A percentile compares a stretch with the other conserved stretches of the same genome.
Conservation (phyloP, 1,284 basidiomycete species). For the Tetrapyrgos nigripes region DNA sequence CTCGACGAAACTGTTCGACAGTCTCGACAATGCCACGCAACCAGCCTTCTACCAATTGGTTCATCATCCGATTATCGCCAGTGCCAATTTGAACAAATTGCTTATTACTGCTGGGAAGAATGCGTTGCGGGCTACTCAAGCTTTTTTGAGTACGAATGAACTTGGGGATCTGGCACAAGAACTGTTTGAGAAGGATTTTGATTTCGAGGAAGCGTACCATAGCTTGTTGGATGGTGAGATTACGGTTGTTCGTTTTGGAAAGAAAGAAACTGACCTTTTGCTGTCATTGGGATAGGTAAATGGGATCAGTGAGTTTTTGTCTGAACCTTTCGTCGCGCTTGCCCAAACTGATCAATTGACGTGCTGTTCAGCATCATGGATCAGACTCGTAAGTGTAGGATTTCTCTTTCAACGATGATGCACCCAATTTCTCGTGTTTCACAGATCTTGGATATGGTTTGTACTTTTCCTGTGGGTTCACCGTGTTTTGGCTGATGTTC, state of each 20-base stretch:
- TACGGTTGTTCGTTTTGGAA: not conserved
- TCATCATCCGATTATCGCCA: slow-evolving; percentile 66
- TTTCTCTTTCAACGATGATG: not conserved
- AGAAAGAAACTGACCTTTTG: not conserved
- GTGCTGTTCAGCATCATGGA: slow-evolving; percentile 62
- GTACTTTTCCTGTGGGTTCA: slow-evolving; percentile 65
- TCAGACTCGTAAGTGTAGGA: slow-evolving; percentile 53
- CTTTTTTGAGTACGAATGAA: slow-evolving; percentile 63
- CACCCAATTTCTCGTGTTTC: not conserved
- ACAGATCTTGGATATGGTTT: slow-evolving; percentile 62
- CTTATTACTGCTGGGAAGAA: slow-evolving; percentile 65
- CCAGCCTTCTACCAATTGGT: slow-evolving; percentile 74
- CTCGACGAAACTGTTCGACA: slow-evolving; percentile 63
- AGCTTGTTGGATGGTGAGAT: slow-evolving; percentile 57
- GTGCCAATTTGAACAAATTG: slow-evolving; percentile 61
- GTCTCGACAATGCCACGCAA: slow-evolving; percentile 49
- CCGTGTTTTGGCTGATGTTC: slow-evolving; percentile 3
- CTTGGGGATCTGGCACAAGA: slow-evolving; percentile 59
- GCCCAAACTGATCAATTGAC: not conserved
- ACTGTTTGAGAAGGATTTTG: slow-evolving; percentile 66
- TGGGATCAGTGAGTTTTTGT: slow-evolving; percentile 57
- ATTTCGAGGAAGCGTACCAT: slow-evolving; percentile 65
- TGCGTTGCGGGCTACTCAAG: slow-evolving; percentile 69
- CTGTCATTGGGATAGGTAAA: slow-evolving; percentile 47
- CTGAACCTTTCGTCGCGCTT: not conserved